Evolutionary conservation across 257 asterid species (phyloP).

Genomic region (Buddleja alternifolia): DNA sequence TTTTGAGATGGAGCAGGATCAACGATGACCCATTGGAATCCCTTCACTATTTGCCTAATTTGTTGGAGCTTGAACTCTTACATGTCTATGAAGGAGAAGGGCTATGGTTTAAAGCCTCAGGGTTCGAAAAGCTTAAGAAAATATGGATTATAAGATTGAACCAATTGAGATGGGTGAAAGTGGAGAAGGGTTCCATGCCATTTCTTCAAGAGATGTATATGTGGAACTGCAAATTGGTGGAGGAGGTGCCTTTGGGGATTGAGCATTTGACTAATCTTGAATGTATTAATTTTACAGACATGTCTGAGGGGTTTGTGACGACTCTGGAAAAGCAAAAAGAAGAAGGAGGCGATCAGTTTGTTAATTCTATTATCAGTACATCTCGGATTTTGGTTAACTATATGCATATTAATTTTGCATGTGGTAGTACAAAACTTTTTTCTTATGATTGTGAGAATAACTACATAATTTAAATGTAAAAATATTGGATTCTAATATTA

Average conservation of each 20-base stretch:
- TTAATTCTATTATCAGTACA: too few relatives aligned
- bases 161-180: conserved; percentile 6
- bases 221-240: too few relatives aligned
- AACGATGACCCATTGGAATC: too few relatives aligned
- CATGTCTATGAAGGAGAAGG: conserved; percentile 25
- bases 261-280: conserved; percentile 14
- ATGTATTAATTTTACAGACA: not conserved
- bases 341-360: too few relatives aligned
- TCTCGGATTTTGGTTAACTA: too few relatives aligned
- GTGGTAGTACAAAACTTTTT: too few relatives aligned
- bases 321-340: too few relatives aligned
- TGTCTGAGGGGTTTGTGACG: too few relatives aligned
- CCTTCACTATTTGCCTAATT: conserved; percentile 29
- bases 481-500: too few relatives aligned
- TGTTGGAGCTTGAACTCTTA: not conserved
- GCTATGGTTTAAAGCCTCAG: conserved; percentile 17
- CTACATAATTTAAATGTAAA: too few relatives aligned
- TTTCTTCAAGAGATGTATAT: not conserved
- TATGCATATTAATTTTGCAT: too few relatives aligned
- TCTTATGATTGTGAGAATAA: too few relatives aligned
- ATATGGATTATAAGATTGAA: not conserved
- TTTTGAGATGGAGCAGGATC: not conserved
- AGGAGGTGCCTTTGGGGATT: conserved; percentile 22
- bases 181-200: conserved; percentile 31
- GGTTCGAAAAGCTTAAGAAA: conserved; percentile 22